A percentile compares a stretch with the other conserved stretches of the same genome.
phyloP scores from a whole-genome alignment of 768 basidiomycete genomes.

The Tricholoma matsutake region DNA sequence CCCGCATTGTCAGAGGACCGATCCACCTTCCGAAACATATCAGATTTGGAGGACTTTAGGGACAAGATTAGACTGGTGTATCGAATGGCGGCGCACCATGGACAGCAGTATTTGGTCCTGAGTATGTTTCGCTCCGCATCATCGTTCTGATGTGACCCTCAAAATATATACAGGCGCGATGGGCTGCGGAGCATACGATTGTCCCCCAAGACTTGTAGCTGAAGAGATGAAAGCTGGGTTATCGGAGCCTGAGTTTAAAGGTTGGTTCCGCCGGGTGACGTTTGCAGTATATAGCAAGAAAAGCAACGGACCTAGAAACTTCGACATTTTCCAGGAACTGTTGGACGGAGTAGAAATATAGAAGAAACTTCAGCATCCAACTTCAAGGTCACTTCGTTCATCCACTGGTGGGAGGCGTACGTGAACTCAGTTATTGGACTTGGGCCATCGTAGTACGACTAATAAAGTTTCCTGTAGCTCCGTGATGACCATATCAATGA shows the following conservation, averaged over 20 bases:
- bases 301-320: slow-evolving; percentile 31
- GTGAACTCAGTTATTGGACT: too few relatives aligned
- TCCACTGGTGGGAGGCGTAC: too few relatives aligned
- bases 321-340: slow-evolving; percentile 34
- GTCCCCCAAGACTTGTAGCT: slow-evolving; percentile 39
- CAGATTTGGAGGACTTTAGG: slow-evolving; percentile 33
- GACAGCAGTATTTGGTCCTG: slow-evolving; percentile 34
- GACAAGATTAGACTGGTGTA: slow-evolving; percentile 42
- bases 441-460: too few relatives aligned
- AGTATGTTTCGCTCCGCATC: slow-evolving; percentile 23
- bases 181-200: slow-evolving; percentile 42
- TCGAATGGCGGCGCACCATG: slow-evolving; percentile 39
- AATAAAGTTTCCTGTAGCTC: too few relatives aligned
- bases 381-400: too few relatives aligned
- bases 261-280: slow-evolving; percentile 36
- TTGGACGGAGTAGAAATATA: slow-evolving; percentile 19
- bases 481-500: too few relatives aligned
- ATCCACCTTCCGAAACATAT: slow-evolving; percentile 19
- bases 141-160: neutral
- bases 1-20: slow-evolving; percentile 27
- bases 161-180: slow-evolving; percentile 33
- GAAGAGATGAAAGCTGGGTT: slow-evolving; percentile 40
- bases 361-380: too few relatives aligned
- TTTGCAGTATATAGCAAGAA: slow-evolving; percentile 40
- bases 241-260: slow-evolving; percentile 39